These are phyloP conservation scores for Starmerella bombicola DNA, from an alignment of 805 yeast genomes.

Conservation along the genomic window DNA sequence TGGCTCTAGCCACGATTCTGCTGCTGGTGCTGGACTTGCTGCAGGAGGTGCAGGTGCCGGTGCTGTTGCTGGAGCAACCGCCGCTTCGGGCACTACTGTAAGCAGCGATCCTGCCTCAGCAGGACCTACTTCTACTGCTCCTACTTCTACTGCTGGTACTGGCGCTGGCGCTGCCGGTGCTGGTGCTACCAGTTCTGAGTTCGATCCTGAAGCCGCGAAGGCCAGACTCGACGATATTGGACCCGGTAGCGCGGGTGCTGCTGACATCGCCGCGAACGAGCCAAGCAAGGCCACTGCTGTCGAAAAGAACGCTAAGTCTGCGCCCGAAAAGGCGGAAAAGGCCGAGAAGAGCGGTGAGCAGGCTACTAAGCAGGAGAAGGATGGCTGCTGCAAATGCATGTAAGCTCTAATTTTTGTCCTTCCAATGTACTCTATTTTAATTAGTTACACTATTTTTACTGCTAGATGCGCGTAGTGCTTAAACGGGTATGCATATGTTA, in stretches of 20 bases:
- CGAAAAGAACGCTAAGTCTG: constrained; percentile 1
- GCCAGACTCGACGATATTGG: neutral
- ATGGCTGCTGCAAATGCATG: constrained; percentile 20
- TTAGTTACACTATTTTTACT: too few relatives aligned
- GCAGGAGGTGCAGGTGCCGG: constrained; percentile 9
- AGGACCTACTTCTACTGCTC: constrained; percentile 8
- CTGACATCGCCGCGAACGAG: constrained; percentile 1
- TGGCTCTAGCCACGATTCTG: constrained; percentile 1
- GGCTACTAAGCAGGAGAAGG: constrained; percentile 14
- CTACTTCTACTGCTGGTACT: constrained; percentile 5
- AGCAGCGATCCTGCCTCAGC: constrained; percentile 6
- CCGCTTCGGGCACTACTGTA: constrained; percentile 7
- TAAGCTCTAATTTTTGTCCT: constrained; percentile 1
- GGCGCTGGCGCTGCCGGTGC: constrained; percentile 7
- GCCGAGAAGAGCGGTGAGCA: constrained; percentile 6
- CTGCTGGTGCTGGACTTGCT: constrained; percentile 6
- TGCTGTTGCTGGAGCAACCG: constrained; percentile 13
- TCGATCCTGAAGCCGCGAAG: neutral
- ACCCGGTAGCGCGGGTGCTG: neutral
- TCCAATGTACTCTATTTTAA: too few relatives aligned
- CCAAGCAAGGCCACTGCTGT: constrained; percentile 2
- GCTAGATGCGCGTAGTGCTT: too few relatives aligned
- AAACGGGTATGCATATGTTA: neutral
- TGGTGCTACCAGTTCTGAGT: constrained; percentile 1
- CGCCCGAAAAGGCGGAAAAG: constrained; percentile 6